A percentile compares a stretch with the other conserved stretches of the same genome.
Evolutionary conservation across 768 basidiomycete genomes (phyloP).

Genomic region (Gymnopilus dilepis): DNA sequence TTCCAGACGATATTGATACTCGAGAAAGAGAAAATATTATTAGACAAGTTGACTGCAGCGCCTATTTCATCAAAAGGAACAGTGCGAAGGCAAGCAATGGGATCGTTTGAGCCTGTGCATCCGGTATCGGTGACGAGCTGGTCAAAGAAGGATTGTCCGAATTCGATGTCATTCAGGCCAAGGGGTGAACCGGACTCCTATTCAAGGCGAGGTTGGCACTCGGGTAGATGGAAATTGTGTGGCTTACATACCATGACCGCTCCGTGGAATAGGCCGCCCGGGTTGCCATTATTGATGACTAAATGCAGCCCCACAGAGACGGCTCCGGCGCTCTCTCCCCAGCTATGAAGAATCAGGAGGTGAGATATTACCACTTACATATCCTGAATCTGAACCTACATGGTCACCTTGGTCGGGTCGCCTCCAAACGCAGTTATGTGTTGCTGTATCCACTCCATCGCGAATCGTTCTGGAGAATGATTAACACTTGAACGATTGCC

Average conservation of each 20-base stretch:
- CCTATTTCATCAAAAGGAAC: constrained; percentile 37
- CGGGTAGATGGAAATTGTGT: too few relatives aligned
- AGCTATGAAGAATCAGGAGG: constrained; percentile 13
- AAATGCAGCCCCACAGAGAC: constrained; percentile 25
- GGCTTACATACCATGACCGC: constrained; percentile 24
- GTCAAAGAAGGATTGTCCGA: constrained; percentile 32
- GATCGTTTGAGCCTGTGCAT: constrained; percentile 32
- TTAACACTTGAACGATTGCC: background rate
- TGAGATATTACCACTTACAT: background rate
- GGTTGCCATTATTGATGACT: constrained; percentile 23
- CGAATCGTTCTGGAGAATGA: constrained; percentile 42
- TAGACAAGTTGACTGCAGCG: constrained; percentile 34
- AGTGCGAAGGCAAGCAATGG: constrained; percentile 39
- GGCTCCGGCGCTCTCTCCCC: constrained; percentile 31
- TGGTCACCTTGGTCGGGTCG: constrained; percentile 48
- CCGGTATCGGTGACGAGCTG: constrained; percentile 35
- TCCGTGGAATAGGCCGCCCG: constrained; percentile 22
- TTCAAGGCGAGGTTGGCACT: background rate
- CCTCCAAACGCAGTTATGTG: constrained; percentile 59
- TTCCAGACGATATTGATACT: constrained; percentile 36
- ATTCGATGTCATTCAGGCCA: constrained; percentile 13
- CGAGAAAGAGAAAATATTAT: constrained; percentile 32
- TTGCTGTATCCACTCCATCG: constrained; percentile 58
- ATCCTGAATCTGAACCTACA: constrained; percentile 29
- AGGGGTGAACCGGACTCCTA: constrained; percentile 29